Base-by-base conservation (phyloP, 768 basidiomycete species). In the Pseudohyphozyma bogoriensis region DNA sequence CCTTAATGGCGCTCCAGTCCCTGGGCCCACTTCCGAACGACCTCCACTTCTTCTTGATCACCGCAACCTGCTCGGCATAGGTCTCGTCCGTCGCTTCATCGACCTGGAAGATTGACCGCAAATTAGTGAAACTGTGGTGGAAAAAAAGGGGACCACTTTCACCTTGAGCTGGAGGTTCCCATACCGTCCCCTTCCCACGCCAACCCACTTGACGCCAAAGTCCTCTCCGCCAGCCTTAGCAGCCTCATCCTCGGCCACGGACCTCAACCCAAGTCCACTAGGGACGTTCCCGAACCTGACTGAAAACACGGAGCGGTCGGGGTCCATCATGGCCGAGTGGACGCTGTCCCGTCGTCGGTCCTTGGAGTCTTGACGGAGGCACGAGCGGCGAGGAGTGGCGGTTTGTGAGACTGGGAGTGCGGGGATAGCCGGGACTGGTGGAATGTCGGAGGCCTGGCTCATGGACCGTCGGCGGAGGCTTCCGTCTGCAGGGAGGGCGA, bases 31-130 rank as follows among this genome's bases (percentile, higher is more conserved):
- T 44, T 16, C 62, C 62, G 37, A 63, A 63, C 12, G 49, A 49
- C 22, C 62, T 16, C 62, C 62, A 63, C 32, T 51, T 52, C 42
- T 55, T 55, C 54, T 63, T 63, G 54, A 63, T 63, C 36, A 42
- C n/a, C 13, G 54, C 54, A 12, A 52, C 62, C 35, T 63, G 62
- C 4, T 52, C 42, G 8, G 53, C 57, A 18, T 59, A 63, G 4
- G 52, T 33, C 29, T 51, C 22, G 50, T 63, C 62, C 12, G 40
- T 52, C 39, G 33, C 49, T 22, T 55, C 54, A 40, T 54, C 52
- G 4, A 52, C 53, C 61, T 62, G 52, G 15, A 6, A 11, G 33
- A 13, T 7, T 9, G 51, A 7, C n/a, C n/a, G n/a, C n/a, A n/a
- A n/a, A n/a, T n/a, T n/a, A n/a, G n/a, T n/a, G n/a, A n/a, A n/a